Evolutionary conservation across 257 asterid genomes (phyloP), one percentile per base, ranked within the genome.

Genomic region (Cruciata laevipes): DNA sequence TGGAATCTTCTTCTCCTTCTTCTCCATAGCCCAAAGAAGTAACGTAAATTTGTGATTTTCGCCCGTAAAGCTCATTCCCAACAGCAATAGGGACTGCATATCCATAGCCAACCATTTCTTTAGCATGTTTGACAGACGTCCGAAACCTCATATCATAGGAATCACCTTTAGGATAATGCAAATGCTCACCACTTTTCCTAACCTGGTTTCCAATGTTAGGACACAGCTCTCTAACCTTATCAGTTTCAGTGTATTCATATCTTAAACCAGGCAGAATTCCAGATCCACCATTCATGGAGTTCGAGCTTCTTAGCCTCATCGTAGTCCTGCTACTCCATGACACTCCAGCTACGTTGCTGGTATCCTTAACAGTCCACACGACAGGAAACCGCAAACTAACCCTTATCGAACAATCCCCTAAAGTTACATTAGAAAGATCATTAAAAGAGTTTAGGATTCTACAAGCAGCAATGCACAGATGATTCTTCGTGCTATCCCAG

Each of bases 101-200:
- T 31, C 89, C 95, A 92, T 87, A 78, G 35, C 69, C 74, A 18
- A 82, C 20, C 2, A 8, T 0, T 16, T 55, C 79, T 5, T 70
- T 70, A 3, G 69, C 57, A 52, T 70, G 68, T 38, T 61, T 63
- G 17, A 78, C 78, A 20, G 74, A 70, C 76, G 82, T 68, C 49
- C 85, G 84, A 24, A 87, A 82, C 56, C 84, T 81, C 93, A 87
- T 79, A 38, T 83, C 81, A 47, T 76, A 33, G 16, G 94, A 85
- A 59, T 60, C 56, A 24, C 64, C 88, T 47, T 75, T 76, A 6
- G 96, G 93, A 74, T 80, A 85, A 12, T 13, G 37, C 4, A 47
- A 47, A 47, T 14, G 53, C 20, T 20, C 58, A 63, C 74, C 79
- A 23, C 64, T 75, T 73, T 70, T 71, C 44, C 55, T 75, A 24